Evolutionary conservation across 352 stramenopile species (phyloP).

Genomic region (Pythium rishiriense): DNA sequence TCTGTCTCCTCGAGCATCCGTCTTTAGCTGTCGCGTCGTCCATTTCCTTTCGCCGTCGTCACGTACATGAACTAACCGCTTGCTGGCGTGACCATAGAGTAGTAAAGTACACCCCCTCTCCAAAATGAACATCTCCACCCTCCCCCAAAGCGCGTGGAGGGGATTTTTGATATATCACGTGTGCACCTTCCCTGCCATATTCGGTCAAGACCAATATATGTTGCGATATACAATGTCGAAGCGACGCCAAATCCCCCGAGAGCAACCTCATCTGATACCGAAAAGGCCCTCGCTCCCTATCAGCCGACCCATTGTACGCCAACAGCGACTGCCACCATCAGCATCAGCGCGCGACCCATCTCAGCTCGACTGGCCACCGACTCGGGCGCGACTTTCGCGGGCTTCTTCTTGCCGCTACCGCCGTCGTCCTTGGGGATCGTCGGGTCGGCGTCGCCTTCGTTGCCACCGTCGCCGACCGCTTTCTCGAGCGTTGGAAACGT

Average conservation of each 20-base stretch:
- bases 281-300: no score
- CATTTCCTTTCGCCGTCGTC: no score
- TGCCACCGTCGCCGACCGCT: conserved; percentile 10
- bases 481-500: conserved; percentile 27
- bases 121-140: background rate
- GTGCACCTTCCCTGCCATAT: no score
- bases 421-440: background rate
- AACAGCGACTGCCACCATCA: background rate
- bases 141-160: no score
- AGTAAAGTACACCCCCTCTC: background rate
- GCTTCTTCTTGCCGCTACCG: background rate
- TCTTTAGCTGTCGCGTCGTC: background rate
- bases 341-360: background rate
- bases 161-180: no score
- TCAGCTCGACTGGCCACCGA: background rate
- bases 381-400: background rate
- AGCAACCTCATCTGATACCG: no score
- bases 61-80: background rate
- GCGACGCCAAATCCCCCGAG: background rate
- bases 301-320: no score
- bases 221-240: conserved; percentile 1
- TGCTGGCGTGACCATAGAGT: background rate
- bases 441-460: conserved; percentile 2
- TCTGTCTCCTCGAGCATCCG: background rate
- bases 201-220: background rate